phyloP scores from a whole-genome alignment of 345 rosid species.

The Brassica incana region DNA sequence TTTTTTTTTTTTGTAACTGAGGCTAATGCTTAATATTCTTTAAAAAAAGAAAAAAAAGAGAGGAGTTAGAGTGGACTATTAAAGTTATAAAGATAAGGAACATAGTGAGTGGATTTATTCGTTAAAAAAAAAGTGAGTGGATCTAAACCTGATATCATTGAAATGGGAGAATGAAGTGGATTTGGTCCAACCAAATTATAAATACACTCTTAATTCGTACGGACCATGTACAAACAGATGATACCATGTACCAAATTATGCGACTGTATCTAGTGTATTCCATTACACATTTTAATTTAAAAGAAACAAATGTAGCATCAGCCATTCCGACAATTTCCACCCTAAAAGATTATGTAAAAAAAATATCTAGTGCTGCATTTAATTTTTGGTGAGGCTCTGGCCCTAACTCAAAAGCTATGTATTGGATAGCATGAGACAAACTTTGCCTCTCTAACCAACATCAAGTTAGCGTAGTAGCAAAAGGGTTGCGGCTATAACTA shows the following conservation, averaged over 20 bases:
- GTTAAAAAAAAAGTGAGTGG: not conserved
- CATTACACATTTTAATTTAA: not conserved
- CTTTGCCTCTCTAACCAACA: too few relatives aligned
- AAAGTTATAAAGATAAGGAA: not conserved
- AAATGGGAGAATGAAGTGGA: not conserved
- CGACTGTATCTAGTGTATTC: not conserved
- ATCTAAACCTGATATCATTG: constrained; percentile 3
- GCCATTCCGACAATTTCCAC: too few relatives aligned
- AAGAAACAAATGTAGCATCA: not conserved
- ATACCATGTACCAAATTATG: constrained; percentile 15
- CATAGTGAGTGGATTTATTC: not conserved
- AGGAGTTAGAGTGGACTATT: not conserved
- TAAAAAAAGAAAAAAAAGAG: not conserved
- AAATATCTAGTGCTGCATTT: too few relatives aligned
- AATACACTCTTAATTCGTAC: not conserved
- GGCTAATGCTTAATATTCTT: not conserved
- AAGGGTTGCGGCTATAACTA: too few relatives aligned
- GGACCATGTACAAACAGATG: constrained; percentile 12
- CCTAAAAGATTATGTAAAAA: too few relatives aligned
- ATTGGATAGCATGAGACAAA: too few relatives aligned
- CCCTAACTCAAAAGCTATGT: too few relatives aligned
- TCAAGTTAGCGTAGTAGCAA: too few relatives aligned
- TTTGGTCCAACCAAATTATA: not conserved
- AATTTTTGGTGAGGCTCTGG: too few relatives aligned
- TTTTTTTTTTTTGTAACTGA: too few relatives aligned